Base-by-base conservation (phyloP, 1,284 basidiomycete genomes). In the Schizophyllum amplum region DNA sequence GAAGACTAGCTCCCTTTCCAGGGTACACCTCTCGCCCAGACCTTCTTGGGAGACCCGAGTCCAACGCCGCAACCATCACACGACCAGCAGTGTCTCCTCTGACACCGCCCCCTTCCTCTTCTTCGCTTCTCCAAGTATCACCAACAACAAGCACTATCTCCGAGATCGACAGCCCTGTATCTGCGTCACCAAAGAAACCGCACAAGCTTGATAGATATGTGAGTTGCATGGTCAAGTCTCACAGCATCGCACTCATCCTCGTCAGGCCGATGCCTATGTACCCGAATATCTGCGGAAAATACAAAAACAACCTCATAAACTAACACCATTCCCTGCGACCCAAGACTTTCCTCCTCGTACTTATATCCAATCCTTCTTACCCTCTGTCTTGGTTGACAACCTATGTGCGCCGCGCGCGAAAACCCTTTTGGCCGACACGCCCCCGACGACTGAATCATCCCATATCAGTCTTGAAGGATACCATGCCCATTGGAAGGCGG, bases 241-340 rank as follows among this genome's bases (percentile, higher is more conserved):
- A 42, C 27, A 9, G 24, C 24, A 9, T 33, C 25, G 11, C 17
- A 25, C 13, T 22, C 47, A 1, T 53, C 42, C 20, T 9, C 33
- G 54, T 13, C 52, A 78, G 75, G 76, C 76, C 59, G 72, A 76
- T 52, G 65, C 69, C 48, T 78, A 74, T 63, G 66, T 76, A 58
- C 76, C 75, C 51, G 70, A 74, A 63, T 76, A 73, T 65, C 67
- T 78, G 57, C 71, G 70, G 69, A 71, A 75, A 59, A 73, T 78
- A 21, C 75, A 78, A 70, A 73, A 68, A 59, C 70, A 72, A 64
- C 63, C 69, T 51, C 74, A 77, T 63, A 65, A 63, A 25, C 67
- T 78, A 56, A 62, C 67, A 50, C 69, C 73, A 58, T 65, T 76
- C 26, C 69, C 71, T n/a, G 67, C 75, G 55, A 62, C 73, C 61